Conservation (phyloP, 2,329 filamentous ascomycete genomes). For the Xylariales sp. region DNA sequence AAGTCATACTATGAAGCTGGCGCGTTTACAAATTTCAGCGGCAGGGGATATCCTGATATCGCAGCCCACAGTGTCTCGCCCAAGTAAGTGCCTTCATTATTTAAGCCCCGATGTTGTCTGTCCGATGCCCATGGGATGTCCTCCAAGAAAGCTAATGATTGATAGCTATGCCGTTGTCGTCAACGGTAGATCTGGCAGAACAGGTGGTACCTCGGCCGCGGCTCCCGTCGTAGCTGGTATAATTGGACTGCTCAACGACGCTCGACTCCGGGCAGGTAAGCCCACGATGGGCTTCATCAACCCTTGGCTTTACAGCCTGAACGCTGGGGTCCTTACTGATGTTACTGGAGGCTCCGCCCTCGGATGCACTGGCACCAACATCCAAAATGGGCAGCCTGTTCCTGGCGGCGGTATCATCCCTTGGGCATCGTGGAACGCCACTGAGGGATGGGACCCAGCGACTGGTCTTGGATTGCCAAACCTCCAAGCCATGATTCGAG, state of each 20-base stretch:
- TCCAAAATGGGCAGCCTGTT: slow-evolving; percentile 15
- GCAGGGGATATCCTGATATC: slow-evolving; percentile 27
- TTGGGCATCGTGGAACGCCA: slow-evolving; percentile 27
- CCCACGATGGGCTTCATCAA: slow-evolving; percentile 10
- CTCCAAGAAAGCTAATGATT: neutral
- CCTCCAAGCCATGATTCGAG: slow-evolving; percentile 2
- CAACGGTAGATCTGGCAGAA: slow-evolving; percentile 7
- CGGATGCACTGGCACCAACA: slow-evolving; percentile 18
- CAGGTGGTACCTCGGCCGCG: slow-evolving; percentile 14
- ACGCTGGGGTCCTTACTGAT: slow-evolving; percentile 7
- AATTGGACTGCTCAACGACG: slow-evolving; percentile 15
- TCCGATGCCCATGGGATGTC: too few species aligned
- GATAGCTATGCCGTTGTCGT: slow-evolving; percentile 11
- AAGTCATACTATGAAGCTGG: slow-evolving; percentile 12
- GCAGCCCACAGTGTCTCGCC: slow-evolving; percentile 12
- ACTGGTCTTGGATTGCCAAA: slow-evolving; percentile 40
- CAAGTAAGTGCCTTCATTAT: slow-evolving; percentile 9
- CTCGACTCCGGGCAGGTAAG: slow-evolving; percentile 5
- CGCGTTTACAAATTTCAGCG: slow-evolving; percentile 12
- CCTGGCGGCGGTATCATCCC: slow-evolving; percentile 20
- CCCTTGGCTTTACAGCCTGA: slow-evolving; percentile 9
- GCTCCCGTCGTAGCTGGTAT: slow-evolving; percentile 16
- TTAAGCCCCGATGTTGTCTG: too few species aligned
- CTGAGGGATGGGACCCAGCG: slow-evolving; percentile 41
- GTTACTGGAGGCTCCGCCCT: slow-evolving; percentile 17